Base-by-base conservation (phyloP, 176 grass and related monocot species). In the Tuctoria greenei region DNA sequence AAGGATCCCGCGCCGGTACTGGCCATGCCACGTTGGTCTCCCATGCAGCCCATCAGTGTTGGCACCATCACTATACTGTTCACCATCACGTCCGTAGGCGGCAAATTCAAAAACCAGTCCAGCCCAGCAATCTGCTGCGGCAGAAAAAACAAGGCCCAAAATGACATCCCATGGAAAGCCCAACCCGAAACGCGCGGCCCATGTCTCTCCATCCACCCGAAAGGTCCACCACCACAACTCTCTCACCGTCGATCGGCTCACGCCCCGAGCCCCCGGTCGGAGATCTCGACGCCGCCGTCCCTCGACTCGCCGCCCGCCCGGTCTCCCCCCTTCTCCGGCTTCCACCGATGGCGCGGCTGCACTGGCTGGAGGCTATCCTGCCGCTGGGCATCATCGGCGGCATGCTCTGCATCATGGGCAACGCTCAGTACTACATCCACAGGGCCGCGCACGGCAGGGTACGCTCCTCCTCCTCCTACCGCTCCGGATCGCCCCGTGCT, bases 391-490 rank as follows among this genome's bases (percentile, higher is more conserved):
- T 99, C 89, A 99, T 99, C 82, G 95, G 77, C 25, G 95, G 89
- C 38, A 90, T 99, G 89, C 84, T 99, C 60, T 94, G 82, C 89
- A 88, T 95, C 83, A 99, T 99, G 95, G 91, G 95, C 54, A 99
- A 99, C 84, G 89, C 84, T 24, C 95, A 94, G 81, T 99, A 99
- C 79, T 99, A 82, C 91, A 99, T 99, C 84, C 95, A 99, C 86
- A 91, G 39, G 87, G 89, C 89, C 60, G 89, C 87, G 55, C 91
- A 99, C 51, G 95, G 95, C 61, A 80, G 91, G 87, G 95, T 99
- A 82, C 31, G 31, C 31, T 31, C 31, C 31, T 23, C 9, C 21
- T 20, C 17, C 16, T 18, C 15, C 3, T 7, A n/a, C 54, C 52
- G 34, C 34, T 75, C 61, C 61, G 35, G 45, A 45, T 46, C 67